These are phyloP conservation scores for Hibiscus syriacus DNA, from an alignment of 345 rosid genomes.

Conservation along the genomic window DNA sequence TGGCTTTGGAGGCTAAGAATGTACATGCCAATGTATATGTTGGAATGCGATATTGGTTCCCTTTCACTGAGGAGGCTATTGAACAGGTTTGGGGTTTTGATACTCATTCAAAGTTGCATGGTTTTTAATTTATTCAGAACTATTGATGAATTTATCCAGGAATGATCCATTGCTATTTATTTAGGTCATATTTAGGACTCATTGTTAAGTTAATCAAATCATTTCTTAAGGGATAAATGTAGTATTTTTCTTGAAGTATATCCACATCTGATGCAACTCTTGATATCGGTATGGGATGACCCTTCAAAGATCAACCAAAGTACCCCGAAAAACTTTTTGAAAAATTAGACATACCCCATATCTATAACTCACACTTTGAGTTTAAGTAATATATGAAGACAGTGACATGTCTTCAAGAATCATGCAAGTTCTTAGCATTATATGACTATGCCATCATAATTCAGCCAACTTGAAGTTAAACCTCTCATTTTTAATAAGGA, in stretches of 20 bases:
- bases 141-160: neutral
- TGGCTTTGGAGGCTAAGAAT: conserved; percentile 60
- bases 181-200: neutral
- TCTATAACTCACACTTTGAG: neutral
- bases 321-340: too few species aligned
- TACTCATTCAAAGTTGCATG: neutral
- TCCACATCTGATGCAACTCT: neutral
- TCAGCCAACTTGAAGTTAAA: neutral
- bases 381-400: neutral
- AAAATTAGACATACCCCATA: neutral
- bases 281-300: neutral
- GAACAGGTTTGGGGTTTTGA: conserved; percentile 45
- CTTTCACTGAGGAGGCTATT: conserved; percentile 87
- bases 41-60: conserved; percentile 92
- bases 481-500: neutral
- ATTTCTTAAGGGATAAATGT: neutral
- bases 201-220: neutral
- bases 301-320: neutral
- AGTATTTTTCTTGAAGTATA: neutral
- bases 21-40: conserved; percentile 59
- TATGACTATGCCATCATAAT: neutral
- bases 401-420: neutral
- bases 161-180: neutral
- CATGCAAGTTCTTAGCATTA: neutral
- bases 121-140: neutral